Conservation (phyloP, 257 asterid species). For the Capsicum chinense region DNA sequence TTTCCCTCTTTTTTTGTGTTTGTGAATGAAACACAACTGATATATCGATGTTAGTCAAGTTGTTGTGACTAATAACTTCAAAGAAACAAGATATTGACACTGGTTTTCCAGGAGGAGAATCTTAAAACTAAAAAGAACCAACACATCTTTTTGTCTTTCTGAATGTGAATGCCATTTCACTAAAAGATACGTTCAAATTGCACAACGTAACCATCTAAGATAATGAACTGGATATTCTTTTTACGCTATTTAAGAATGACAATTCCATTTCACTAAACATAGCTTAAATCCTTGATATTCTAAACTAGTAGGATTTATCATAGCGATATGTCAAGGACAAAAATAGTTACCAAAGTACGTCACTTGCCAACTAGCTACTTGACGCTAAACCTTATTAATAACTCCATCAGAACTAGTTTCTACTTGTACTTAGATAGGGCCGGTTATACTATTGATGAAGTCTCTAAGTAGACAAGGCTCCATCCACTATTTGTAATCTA, state of each 20-base stretch:
- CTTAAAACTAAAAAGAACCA: neutral
- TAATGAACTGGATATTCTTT: neutral
- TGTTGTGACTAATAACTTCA: constrained; percentile 28
- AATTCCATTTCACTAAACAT: too few relatives aligned
- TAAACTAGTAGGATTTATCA: too few relatives aligned
- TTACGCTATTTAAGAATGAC: neutral
- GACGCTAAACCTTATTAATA: too few relatives aligned
- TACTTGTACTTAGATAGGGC: too few relatives aligned
- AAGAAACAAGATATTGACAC: neutral
- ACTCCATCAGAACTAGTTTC: too few relatives aligned
- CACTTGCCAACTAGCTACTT: too few relatives aligned
- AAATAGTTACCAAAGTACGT: too few relatives aligned
- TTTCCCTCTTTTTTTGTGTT: neutral
- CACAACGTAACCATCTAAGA: neutral
- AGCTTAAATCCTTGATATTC: too few relatives aligned
- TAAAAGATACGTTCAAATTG: neutral
- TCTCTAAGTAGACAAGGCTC: neutral
- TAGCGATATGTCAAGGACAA: too few relatives aligned
- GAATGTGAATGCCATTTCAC: neutral
- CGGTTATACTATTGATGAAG: too few relatives aligned
- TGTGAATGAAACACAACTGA: neutral
- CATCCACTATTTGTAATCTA: neutral
- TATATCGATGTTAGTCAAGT: constrained; percentile 1
- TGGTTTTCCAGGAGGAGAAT: neutral
- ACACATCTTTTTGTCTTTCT: neutral